Base-by-base conservation (phyloP, 2,329 filamentous ascomycete species). In the Colletotrichum lindemuthianum region DNA sequence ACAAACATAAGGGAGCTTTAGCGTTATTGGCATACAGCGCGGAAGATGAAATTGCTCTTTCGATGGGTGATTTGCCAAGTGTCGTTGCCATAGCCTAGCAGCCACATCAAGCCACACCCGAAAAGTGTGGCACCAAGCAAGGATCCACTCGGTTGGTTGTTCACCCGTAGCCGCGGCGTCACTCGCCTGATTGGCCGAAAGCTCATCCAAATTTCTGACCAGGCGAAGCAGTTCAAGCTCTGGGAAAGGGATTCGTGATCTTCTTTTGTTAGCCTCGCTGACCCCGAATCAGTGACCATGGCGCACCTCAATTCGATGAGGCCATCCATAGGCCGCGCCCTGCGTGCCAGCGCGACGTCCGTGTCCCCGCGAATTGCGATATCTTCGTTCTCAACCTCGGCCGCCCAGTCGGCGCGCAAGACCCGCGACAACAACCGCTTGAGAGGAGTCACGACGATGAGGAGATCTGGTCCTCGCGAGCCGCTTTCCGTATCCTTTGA, bases 391-490 rank as follows among this genome's bases (percentile, higher is more conserved):
- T 87, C 88, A 53, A 89, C 87, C 63, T 84, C 85, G 55, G 78
- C 78, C 68, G 79, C 76, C 68, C 81, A 79, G 70, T 82, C 77
- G 70, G 79, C 80, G 72, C 80, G 81, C 76, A 81, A 79, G 73
- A 84, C 81, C 67, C 87, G 88, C 73, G 94, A 97, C 81, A 88
- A 87, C 79, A 97, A 92, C 82, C 89, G 86, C 69, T 81, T 87
- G 66, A 91, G 96, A 66, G 95, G 93, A 48, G 87, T 97, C 56
- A 97, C 93, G 60, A 90, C 89, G 32, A 84, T 97, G 61, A 89
- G 92, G 69, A 85, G 90, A 53, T 93, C 91, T 2, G 94, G 94
- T 0, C 88, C 89, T 6, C 87, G 89, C 56, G 88, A 91, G 74
- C 87, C 85, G n/a, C 81, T 96, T 59, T 91, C 90, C 15, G 89